Base-by-base conservation (phyloP, 169 alveolate species). In the Cryptosporidium tyzzeri region DNA sequence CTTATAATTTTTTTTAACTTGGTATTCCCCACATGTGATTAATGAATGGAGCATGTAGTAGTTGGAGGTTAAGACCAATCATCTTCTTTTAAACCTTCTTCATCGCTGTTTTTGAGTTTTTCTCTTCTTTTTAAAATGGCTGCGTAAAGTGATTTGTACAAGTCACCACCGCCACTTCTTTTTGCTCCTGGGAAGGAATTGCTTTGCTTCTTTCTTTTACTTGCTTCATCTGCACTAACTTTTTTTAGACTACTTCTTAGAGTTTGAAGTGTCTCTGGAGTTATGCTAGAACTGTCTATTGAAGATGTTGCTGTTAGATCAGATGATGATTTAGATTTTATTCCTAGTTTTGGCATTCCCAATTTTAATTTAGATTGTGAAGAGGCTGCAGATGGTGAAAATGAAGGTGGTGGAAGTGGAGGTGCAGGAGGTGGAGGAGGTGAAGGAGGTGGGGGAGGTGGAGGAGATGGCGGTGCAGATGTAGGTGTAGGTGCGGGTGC, bases 351-450 rank as follows among this genome's bases (percentile, higher is more conserved):
- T 18, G 59, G 14, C 6, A 8, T 2, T 44, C 4, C 31, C 31
- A 6, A 14, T 18, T 5, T 39, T 69, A 18, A 14, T 18, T 37
- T 45, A 3, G 2, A n/a, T n/a, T 1, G 67, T 69, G 21, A n/a
- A 37, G 41, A 45, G 8, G 21, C 3, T 69, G 65, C 1, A 21
- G 41, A 5, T 69, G 84, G 62, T 14, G 35, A 53, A 8, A 35
- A 70, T 39, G 65, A 65, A 35, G 84, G 65, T 41, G 84, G 59
- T 69, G 84, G 84, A 0, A 50, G 45, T 70, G 26, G 45, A 0
- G 86, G 50, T 61, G 26, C 26, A 26, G 80, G 50, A 12, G 71
- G 41, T 29, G 84, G 53, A 5, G 68, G 50, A n/a, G n/a, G n/a
- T 39, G 65, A 65, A 35, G 84, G 65, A 4, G 84, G 59, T 69